Base-by-base conservation (phyloP, 495 filamentous ascomycete genomes). In the Glutinoglossum americanum region DNA sequence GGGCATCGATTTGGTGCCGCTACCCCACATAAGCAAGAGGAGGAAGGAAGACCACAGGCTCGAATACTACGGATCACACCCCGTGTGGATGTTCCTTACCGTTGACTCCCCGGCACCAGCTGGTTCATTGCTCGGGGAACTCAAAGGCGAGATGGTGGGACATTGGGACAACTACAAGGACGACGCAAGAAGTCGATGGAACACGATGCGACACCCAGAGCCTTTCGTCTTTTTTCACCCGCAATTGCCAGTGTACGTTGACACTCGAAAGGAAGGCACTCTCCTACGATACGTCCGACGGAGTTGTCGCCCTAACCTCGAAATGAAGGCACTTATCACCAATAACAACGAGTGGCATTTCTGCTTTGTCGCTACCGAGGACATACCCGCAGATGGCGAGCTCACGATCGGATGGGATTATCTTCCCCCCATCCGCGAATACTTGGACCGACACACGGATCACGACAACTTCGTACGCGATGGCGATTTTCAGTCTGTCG, bases 171-270 rank as follows among this genome's bases (percentile, higher is more conserved):
- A 83, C 37, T 96, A 96, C 64, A 84, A 78, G 58, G 69, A 76
- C 8, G 81, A 92, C 62, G 70, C 77, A 0, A 71, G 70, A 7
- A 90, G 90, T 68, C 77, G 84, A 44, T 95, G 86, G 85, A 70
- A 76, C 10, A 76, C 81, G 21, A 70, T 90, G 28, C 78, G 78
- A 33, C 84, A 87, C 64, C 89, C 92, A 5, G 80, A 88, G 37
- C 85, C 85, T 6, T 89, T 88, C 60, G 84, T 94, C 32, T 83
- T 89, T 63, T 90, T 92, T 68, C 85, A 87, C 63, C 82, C 83
- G 6, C 74, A 77, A 51, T 77, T 90, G 19, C 85, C 90, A 0
- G 76, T 98, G 15, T 94, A 88, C 70, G 89, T 98, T 60, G 92
- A 98, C 67, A 86, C 86, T 4, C 79, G 92, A 30, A 75, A 74